These are phyloP conservation scores for Theobroma grandiflorum DNA, from an alignment of 441 rosid species.

Conservation along the genomic window DNA sequence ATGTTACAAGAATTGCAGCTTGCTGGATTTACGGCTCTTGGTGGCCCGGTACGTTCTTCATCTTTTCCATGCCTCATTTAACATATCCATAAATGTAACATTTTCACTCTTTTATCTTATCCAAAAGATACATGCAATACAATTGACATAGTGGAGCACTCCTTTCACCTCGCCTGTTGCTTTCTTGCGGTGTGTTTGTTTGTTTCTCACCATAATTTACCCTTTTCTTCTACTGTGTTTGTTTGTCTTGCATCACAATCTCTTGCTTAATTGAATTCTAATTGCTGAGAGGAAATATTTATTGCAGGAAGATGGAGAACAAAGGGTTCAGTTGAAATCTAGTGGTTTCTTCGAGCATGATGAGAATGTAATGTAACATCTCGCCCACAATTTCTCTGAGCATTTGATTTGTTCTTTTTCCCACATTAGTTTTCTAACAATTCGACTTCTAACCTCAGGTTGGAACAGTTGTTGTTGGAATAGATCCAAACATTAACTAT, in stretches of 20 bases:
- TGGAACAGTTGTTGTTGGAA: slow-evolving; percentile 95
- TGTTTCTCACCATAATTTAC: neutral
- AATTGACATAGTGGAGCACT: neutral
- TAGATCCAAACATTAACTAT: slow-evolving; percentile 82
- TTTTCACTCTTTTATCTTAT: neutral
- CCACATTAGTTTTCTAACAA: slow-evolving; percentile 30
- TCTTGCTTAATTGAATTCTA: slow-evolving; percentile 15
- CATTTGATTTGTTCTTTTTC: slow-evolving; percentile 10
- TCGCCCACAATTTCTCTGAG: slow-evolving; percentile 29
- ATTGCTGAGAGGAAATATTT: slow-evolving; percentile 18
- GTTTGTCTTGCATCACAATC: slow-evolving; percentile 2
- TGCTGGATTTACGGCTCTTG: slow-evolving; percentile 69
- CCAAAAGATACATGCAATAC: neutral
- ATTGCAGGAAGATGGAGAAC: slow-evolving; percentile 81
- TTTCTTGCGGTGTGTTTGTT: neutral
- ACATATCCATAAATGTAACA: neutral
- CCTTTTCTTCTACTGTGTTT: neutral
- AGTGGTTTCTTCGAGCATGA: slow-evolving; percentile 74
- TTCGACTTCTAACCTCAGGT: slow-evolving; percentile 55
- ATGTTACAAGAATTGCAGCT: slow-evolving; percentile 62
- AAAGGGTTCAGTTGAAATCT: slow-evolving; percentile 67
- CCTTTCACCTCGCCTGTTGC: slow-evolving; percentile 12
- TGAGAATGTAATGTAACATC: slow-evolving; percentile 65
- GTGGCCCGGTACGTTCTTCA: slow-evolving; percentile 64
- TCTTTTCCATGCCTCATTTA: neutral